phyloP scores from a whole-genome alignment of 1,284 basidiomycete species.

The Rhodotorula sp. region DNA sequence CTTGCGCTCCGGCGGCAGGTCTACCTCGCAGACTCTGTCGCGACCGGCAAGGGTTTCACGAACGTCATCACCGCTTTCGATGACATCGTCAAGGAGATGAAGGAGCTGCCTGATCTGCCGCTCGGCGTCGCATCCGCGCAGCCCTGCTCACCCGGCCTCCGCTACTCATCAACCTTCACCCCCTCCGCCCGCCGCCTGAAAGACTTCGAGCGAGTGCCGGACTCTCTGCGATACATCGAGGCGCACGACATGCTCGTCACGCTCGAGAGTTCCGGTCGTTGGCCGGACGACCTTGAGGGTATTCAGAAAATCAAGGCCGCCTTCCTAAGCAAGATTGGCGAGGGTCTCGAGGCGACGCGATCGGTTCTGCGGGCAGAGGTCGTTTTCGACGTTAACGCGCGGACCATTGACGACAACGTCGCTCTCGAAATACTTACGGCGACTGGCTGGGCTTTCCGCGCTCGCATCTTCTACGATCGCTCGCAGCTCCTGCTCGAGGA shows the following conservation, averaged over 20 bases:
- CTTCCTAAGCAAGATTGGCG: slow-evolving; percentile 58
- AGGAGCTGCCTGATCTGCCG: slow-evolving; percentile 69
- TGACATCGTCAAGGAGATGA: slow-evolving; percentile 70
- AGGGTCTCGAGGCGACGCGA: slow-evolving; percentile 61
- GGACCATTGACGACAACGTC: slow-evolving; percentile 67
- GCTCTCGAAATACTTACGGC: slow-evolving; percentile 73
- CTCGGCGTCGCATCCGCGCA: slow-evolving; percentile 74
- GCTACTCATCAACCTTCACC: slow-evolving; percentile 77
- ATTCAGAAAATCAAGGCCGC: slow-evolving; percentile 95
- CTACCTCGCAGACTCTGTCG: slow-evolving; percentile 47
- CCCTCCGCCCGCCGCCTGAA: slow-evolving; percentile 57
- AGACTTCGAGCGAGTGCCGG: slow-evolving; percentile 46
- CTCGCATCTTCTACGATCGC: slow-evolving; percentile 82
- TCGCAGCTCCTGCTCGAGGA: slow-evolving; percentile 73
- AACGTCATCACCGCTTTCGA: slow-evolving; percentile 78
- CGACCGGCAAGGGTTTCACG: slow-evolving; percentile 58
- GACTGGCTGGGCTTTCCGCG: slow-evolving; percentile 82
- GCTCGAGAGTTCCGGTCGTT: slow-evolving; percentile 85
- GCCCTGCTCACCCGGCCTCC: slow-evolving; percentile 69
- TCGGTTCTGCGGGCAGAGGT: slow-evolving; percentile 54
- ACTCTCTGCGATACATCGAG: slow-evolving; percentile 61
- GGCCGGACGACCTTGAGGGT: slow-evolving; percentile 91
- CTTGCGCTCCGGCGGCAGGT: slow-evolving; percentile 43
- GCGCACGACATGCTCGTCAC: slow-evolving; percentile 73
- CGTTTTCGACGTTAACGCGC: slow-evolving; percentile 50